Base-by-base conservation (phyloP, 2,329 filamentous ascomycete species). In the Diaporthe nobilis region DNA sequence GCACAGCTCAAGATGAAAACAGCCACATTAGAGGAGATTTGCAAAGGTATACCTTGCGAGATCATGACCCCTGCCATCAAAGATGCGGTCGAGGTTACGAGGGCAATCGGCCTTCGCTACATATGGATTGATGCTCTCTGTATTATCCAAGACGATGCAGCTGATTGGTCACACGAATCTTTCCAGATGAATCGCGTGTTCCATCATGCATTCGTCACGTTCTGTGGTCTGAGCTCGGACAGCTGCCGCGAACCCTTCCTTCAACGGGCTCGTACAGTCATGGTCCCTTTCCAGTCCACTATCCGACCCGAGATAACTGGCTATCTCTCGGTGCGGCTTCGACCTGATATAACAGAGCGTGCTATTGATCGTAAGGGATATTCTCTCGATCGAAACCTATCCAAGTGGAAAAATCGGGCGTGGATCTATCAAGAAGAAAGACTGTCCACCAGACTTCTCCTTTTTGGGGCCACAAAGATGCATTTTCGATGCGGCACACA, bases 121-220 rank as follows among this genome's bases (percentile, higher is more conserved):
- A 20, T 61, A 20, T 61, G 58, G 58, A 61, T 61, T 10, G 58
- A 61, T 42, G 37, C 58, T 61, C 37, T 61, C n/a, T 61, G 58
- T 61, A 61, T 61, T 2, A 13, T 61, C 10, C 58, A 61, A 61
- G 58, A 44, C 22, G 37, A 61, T 44, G 5, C 28, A 20, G 15
- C 37, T n/a, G 58, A 61, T 10, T 61, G 58, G 58, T 42, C 58
- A 42, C 42, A 61, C n/a, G 58, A 61, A 44, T 61, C 58, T 6
- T 37, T 37, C n/a, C 37, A 31, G 37, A 61, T 61, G 58, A 17
- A 61, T 8, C 22, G 7, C n/a, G 58, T 61, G 12, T 61, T 9
- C 20, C 22, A 28, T 2, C 3, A 17, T 20, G 58, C 58, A 3
- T 61, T 42, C n/a, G 37, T 42, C 12, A 61, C 58, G 2, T 44